Conservation (phyloP, 129 eudicot species). For the Daucus carota region DH1_v3.0 NC_030384.2:40118001-40118500, state of each 20-base stretch:
- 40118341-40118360: background rate
- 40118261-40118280: constrained; percentile 8
- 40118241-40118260: constrained; percentile 6
- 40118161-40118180: constrained; percentile 11
- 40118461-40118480: too few species aligned
- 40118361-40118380: background rate
- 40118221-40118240: constrained; percentile 14
- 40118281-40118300: background rate
- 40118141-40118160: constrained; percentile 4
- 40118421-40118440: background rate
- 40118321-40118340: background rate
- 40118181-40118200: constrained; percentile 11
- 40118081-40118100: background rate
- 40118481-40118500: too few species aligned
- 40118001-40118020: background rate
- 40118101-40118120: background rate
- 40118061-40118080: background rate
- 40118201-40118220: background rate
- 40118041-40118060: background rate
- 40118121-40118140: background rate
- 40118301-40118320: background rate
- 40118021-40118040: background rate
- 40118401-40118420: background rate
- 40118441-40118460: background rate
- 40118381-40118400: background rate